Conservation (phyloP, 768 basidiomycete genomes). For the Pulveroboletus frians region DNA sequence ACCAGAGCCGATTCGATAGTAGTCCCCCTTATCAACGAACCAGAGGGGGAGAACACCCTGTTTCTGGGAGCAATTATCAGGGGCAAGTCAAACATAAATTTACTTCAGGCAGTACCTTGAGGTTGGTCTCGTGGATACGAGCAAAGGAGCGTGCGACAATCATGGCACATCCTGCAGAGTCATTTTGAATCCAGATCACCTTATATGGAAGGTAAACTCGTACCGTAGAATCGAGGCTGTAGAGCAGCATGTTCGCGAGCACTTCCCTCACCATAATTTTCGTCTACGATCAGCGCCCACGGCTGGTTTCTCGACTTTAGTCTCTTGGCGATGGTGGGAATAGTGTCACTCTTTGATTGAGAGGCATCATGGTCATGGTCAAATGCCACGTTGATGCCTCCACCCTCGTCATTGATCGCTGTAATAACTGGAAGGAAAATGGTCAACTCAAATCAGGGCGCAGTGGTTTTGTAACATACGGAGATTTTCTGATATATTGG, state of each 20-base stretch:
- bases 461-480: constrained; percentile 43
- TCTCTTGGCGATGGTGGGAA: constrained; percentile 86
- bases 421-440: constrained; percentile 65
- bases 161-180: constrained; percentile 63
- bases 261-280: constrained; percentile 97
- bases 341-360: constrained; percentile 61
- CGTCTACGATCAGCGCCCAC: constrained; percentile 93
- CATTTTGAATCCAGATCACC: background rate
- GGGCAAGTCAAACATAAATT: background rate
- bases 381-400: constrained; percentile 87
- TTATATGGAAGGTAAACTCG: constrained; percentile 2
- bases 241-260: constrained; percentile 97
- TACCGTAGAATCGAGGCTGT: constrained; percentile 92
- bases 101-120: constrained; percentile 56
- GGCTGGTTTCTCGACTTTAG: constrained; percentile 80
- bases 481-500: constrained; percentile 94
- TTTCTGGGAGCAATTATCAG: constrained; percentile 52
- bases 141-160: constrained; percentile 94
- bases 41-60: constrained; percentile 97
- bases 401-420: constrained; percentile 91
- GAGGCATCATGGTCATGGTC: constrained; percentile 55
- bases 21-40: constrained; percentile 84
- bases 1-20: constrained; percentile 74
- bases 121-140: constrained; percentile 96
- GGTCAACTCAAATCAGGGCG: background rate